Conservation (phyloP, 2,329 filamentous ascomycete species). For the Claviceps spartinae region DNA sequence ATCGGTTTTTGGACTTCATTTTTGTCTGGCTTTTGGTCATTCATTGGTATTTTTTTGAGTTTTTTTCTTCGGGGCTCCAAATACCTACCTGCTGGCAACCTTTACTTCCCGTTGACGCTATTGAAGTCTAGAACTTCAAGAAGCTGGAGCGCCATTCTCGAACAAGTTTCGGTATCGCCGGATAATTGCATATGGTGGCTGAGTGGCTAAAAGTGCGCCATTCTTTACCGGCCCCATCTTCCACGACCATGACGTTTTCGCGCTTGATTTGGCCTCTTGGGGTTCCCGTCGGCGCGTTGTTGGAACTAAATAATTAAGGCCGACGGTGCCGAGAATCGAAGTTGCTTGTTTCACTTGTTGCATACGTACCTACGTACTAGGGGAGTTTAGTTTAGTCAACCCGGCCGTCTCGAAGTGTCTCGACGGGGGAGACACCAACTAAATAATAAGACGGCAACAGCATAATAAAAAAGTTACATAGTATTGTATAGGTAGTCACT, state of each 20-base stretch:
- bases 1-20: too few relatives aligned
- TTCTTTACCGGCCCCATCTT: not conserved
- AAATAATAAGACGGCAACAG: too few relatives aligned
- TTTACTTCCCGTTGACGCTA: not conserved
- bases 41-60: not conserved
- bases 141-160: not conserved
- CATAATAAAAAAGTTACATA: too few relatives aligned
- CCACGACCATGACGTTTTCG: not conserved
- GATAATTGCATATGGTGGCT: not conserved
- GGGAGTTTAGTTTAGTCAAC: too few relatives aligned
- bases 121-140: not conserved
- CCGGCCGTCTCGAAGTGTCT: too few relatives aligned
- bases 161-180: not conserved
- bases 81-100: not conserved
- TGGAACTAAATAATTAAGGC: too few relatives aligned
- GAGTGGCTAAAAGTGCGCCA: not conserved
- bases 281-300: too few relatives aligned
- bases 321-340: too few relatives aligned
- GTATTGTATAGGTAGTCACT: too few relatives aligned
- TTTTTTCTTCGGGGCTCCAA: not conserved
- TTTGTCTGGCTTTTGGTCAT: not conserved
- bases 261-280: not conserved
- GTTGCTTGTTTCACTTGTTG: too few relatives aligned
- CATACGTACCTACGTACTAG: too few relatives aligned
- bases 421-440: too few relatives aligned